Conservation (phyloP, 306 rosid genomes). For the Rosa persica region DNA sequence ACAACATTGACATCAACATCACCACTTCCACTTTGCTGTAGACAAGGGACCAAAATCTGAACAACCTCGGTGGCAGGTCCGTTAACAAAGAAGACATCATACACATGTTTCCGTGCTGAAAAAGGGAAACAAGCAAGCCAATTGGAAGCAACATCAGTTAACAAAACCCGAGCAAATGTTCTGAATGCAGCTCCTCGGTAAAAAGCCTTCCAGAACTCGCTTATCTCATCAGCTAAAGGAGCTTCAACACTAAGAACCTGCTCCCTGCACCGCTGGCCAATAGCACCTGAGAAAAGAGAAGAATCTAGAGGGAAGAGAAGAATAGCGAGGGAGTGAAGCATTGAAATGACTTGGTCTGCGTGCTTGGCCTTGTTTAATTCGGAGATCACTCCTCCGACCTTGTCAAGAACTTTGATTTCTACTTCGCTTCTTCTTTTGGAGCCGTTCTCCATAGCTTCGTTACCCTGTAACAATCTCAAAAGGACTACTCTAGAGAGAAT, state of each 20-base stretch:
- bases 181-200: constrained; percentile 73
- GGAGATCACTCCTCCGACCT: constrained; percentile 64
- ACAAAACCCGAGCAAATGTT: constrained; percentile 65
- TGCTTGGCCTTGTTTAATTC: constrained; percentile 53
- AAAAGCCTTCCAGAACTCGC: constrained; percentile 62
- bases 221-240: constrained; percentile 55
- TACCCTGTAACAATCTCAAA: not conserved
- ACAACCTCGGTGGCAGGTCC: too few relatives aligned
- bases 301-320: constrained; percentile 69
- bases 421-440: constrained; percentile 40
- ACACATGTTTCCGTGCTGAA: too few relatives aligned
- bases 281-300: constrained; percentile 66
- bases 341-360: constrained; percentile 70
- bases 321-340: constrained; percentile 68
- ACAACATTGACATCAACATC: too few relatives aligned
- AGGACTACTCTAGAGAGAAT: not conserved
- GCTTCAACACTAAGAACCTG: constrained; percentile 59
- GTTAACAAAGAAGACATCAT: too few relatives aligned
- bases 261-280: constrained; percentile 56
- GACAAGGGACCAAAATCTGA: too few relatives aligned
- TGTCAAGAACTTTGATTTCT: constrained; percentile 37
- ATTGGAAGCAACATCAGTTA: constrained; percentile 78
- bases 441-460: constrained; percentile 42
- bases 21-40: too few relatives aligned
- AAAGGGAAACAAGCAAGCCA: too few relatives aligned